Percentiles rank a stretch among this genome's conserved stretches.
Conservation (phyloP, 164 flowering plant genomes). For the Piper betle region DNA sequence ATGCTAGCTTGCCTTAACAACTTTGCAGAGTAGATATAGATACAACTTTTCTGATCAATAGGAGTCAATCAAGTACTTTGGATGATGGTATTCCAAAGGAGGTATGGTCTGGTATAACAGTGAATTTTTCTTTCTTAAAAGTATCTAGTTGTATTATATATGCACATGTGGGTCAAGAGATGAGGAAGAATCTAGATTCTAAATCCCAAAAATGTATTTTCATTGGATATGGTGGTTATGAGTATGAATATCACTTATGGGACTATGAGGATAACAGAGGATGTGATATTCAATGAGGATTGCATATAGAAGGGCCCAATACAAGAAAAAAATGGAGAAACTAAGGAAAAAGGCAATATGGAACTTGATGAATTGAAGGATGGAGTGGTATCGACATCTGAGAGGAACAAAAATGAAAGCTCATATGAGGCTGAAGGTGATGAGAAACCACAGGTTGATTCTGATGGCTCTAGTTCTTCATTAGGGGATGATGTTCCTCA, state of each 20-base stretch:
- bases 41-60: background rate
- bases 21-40: background rate
- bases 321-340: background rate
- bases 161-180: no score
- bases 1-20: background rate
- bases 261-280: background rate
- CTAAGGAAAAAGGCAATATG: background rate
- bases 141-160: background rate
- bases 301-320: background rate
- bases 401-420: background rate
- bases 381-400: background rate
- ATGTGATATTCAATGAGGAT: background rate
- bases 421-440: background rate
- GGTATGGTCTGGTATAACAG: background rate
- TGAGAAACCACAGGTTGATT: background rate
- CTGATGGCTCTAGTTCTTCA: background rate
- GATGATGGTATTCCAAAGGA: no score
- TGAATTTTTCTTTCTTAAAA: no score
- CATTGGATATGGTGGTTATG: no score
- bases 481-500: background rate
- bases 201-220: background rate
- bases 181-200: background rate
- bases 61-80: background rate
- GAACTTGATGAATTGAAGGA: background rate
- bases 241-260: background rate